phyloP scores from a whole-genome alignment of 495 filamentous ascomycete genomes.

The Beverwykella pulmonaria region DNA sequence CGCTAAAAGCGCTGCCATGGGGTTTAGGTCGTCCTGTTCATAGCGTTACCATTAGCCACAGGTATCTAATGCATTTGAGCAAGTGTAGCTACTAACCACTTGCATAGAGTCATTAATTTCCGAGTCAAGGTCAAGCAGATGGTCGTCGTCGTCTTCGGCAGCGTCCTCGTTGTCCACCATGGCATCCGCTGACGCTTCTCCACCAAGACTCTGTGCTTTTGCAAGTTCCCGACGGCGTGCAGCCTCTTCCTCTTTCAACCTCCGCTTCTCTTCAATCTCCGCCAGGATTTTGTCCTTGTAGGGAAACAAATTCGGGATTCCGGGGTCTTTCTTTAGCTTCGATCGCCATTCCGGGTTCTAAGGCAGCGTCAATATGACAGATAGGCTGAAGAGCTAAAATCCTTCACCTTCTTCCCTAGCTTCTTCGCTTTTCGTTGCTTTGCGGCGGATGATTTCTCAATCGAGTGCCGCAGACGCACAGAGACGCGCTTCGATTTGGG shows the following conservation, averaged over 20 bases:
- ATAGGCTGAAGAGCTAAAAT: background rate
- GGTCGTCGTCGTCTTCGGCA: slow-evolving; percentile 46
- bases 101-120: slow-evolving; percentile 51
- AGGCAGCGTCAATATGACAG: slow-evolving; percentile 4
- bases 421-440: slow-evolving; percentile 91
- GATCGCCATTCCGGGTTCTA: slow-evolving; percentile 93
- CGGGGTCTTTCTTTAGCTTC: slow-evolving; percentile 92
- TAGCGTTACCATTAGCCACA: slow-evolving; percentile 4
- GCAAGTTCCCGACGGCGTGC: slow-evolving; percentile 69
- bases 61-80: slow-evolving; percentile 37
- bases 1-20: slow-evolving; percentile 91
- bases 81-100: slow-evolving; percentile 26
- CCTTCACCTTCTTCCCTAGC: slow-evolving; percentile 74
- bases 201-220: slow-evolving; percentile 59
- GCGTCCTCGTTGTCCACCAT: slow-evolving; percentile 56
- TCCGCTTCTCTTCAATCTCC: slow-evolving; percentile 87
- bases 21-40: slow-evolving; percentile 69
- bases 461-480: slow-evolving; percentile 89
- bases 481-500: slow-evolving; percentile 91
- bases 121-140: slow-evolving; percentile 41
- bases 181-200: slow-evolving; percentile 47
- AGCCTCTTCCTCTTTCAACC: slow-evolving; percentile 77
- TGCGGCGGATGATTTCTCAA: slow-evolving; percentile 86
- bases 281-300: slow-evolving; percentile 94
- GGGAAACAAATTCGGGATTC: slow-evolving; percentile 95